Conservation (phyloP, 2,329 filamentous ascomycete genomes). For the Colletotrichum theobromicola region DNA sequence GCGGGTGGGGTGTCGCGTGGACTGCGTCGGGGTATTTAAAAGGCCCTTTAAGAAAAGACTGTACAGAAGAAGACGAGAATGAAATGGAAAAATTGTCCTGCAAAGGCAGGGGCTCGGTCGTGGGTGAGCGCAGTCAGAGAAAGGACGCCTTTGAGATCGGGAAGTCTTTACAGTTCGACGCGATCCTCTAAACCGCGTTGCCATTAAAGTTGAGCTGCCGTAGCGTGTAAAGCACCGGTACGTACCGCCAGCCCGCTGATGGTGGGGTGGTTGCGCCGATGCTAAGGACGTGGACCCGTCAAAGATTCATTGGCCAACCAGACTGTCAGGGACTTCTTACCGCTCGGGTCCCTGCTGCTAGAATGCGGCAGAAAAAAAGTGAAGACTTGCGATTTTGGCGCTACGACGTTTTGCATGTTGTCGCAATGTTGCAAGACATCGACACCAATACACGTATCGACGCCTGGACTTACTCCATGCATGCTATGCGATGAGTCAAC, state of each 20-base stretch:
- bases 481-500: conserved; percentile 24
- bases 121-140: background rate
- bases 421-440: background rate
- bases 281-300: background rate
- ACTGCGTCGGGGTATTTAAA: background rate
- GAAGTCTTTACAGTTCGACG: background rate
- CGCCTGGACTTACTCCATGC: background rate
- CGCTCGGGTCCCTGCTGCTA: conserved; percentile 4
- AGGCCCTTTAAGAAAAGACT: background rate
- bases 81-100: background rate
- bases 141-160: background rate
- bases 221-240: background rate
- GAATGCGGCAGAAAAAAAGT: conserved; percentile 21
- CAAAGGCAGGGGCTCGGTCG: background rate
- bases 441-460: background rate
- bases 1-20: background rate
- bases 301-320: background rate
- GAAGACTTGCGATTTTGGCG: background rate
- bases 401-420: background rate
- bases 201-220: background rate
- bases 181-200: conserved; percentile 16
- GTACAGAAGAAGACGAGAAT: background rate
- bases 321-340: background rate
- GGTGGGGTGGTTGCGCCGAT: background rate
- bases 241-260: background rate